phyloP scores from a whole-genome alignment of 2,329 filamentous ascomycete genomes.

The Diplocarpon mali region DNA sequence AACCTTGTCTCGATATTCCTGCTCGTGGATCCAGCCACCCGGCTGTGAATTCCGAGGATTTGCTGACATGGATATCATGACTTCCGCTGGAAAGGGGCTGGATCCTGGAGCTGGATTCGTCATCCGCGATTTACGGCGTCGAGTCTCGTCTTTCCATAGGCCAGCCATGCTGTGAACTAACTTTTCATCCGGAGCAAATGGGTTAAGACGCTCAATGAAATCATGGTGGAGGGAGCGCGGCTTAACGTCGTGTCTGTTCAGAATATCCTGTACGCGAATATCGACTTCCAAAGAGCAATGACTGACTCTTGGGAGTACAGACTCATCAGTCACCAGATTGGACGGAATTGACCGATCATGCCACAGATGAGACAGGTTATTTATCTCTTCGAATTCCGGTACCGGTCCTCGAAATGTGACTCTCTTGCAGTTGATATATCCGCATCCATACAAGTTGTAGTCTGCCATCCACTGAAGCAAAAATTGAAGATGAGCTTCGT shows the following conservation, averaged over 20 bases:
- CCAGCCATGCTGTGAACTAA: conserved; percentile 90
- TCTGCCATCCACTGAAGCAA: conserved; percentile 96
- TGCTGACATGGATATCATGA: conserved; percentile 79
- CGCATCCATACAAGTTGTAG: conserved; percentile 93
- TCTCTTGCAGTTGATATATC: conserved; percentile 64
- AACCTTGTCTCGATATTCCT: conserved; percentile 63
- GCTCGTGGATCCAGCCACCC: conserved; percentile 89
- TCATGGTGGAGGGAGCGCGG: conserved; percentile 76
- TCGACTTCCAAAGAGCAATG: conserved; percentile 88
- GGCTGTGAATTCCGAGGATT: conserved; percentile 59
- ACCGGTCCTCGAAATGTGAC: conserved; percentile 66
- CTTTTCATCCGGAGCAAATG: conserved; percentile 58
- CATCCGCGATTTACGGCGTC: conserved; percentile 63
- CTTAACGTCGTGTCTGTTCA: conserved; percentile 67
- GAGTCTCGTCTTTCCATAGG: conserved; percentile 83
- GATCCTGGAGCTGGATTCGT: conserved; percentile 50
- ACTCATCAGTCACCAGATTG: conserved; percentile 48
- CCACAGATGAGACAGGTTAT: conserved; percentile 58
- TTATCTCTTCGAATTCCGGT: conserved; percentile 54
- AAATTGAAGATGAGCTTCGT: conserved; percentile 88
- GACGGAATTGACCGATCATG: conserved; percentile 60
- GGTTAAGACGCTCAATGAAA: conserved; percentile 62
- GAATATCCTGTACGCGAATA: conserved; percentile 75
- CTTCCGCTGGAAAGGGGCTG: conserved; percentile 72
- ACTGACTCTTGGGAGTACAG: conserved; percentile 62